Conservation (phyloP, 805 yeast genomes). For the Spencermartinsiella europaea region DNA sequence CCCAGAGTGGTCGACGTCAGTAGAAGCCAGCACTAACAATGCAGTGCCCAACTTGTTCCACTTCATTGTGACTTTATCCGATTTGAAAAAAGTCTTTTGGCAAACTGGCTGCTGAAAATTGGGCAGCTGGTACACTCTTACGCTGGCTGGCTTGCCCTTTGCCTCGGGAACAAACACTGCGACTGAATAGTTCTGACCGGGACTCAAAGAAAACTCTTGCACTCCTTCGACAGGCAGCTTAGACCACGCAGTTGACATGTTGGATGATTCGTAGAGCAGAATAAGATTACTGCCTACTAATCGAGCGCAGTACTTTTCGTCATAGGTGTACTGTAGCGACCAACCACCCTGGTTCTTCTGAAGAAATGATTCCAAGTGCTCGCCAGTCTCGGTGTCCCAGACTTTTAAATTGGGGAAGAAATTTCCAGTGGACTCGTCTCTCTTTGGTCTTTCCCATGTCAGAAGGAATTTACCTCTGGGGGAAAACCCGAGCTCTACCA, state of each 20-base stretch:
- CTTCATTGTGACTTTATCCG: constrained; percentile 83
- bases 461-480: constrained; percentile 78
- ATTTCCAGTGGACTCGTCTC: constrained; percentile 64
- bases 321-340: constrained; percentile 81
- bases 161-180: constrained; percentile 88
- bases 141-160: constrained; percentile 83
- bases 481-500: constrained; percentile 80
- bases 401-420: constrained; percentile 76
- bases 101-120: constrained; percentile 73
- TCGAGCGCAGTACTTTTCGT: constrained; percentile 68
- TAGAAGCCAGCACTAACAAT: constrained; percentile 83
- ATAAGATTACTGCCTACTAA: constrained; percentile 51
- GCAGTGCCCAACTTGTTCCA: constrained; percentile 98
- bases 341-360: constrained; percentile 85
- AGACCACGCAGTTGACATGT: constrained; percentile 45
- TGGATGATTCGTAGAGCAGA: constrained; percentile 56
- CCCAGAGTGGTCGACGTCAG: constrained; percentile 92
- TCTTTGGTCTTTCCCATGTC: constrained; percentile 85
- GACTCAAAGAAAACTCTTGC: constrained; percentile 64
- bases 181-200: constrained; percentile 84
- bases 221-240: constrained; percentile 48
- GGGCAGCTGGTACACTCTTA: constrained; percentile 77
- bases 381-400: constrained; percentile 51
- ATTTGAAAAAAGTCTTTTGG: constrained; percentile 87
- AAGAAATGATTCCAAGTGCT: constrained; percentile 55